Base-by-base conservation (phyloP, 2,329 filamentous ascomycete species). In the Hypoxylon sp. region DNA sequence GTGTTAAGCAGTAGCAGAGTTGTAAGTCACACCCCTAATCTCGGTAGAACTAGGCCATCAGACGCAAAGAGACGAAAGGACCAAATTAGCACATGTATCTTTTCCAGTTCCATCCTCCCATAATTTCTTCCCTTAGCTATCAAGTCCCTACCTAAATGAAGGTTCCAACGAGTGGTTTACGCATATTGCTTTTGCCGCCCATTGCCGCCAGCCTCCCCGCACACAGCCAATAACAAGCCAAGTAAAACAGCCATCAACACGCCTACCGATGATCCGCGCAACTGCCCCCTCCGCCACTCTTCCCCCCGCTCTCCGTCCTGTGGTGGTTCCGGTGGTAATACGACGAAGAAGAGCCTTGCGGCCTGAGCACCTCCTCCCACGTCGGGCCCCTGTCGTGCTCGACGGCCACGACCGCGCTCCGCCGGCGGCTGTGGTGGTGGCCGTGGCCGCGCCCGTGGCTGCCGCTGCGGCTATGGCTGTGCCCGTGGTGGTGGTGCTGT, bases 351-450 rank as follows among this genome's bases (percentile, higher is more conserved):
- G 7, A 7, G 9, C 13, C 11, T 21, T 24, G 20, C 38, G 20
- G 1, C 48, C 59, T 63, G 35, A 73, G 41, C 20, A 67, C 70
- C 52, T 73, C 71, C 10, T 68, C 69, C 71, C 71, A 73, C 13
- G 71, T 72, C 49, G 69, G 70, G 3, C 69, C 67, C 45, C 62
- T 65, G 13, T 68, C 65, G 2, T 69, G 64, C 8, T 53, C 49
- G 41, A 62, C 15, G 48, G 29, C 38, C n/a, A 33, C 37, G 17
- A 54, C 57, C 33, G 60, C 47, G 47, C 58, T 63, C 42, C 55
- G 43, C 49, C 50, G 50, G 9, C 41, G 50, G 10, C 43, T 38
- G 15, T 47, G 50, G 3, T 54, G 43, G 4, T 55, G 43, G 26
- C 11, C 8, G 26, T n/a, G 48, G 29, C 38, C n/a, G 27, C 37